Percentiles rank a stretch among this genome's conserved stretches.
Evolutionary conservation across 2,329 filamentous ascomycete species (phyloP).

Genomic region (Penicillium aurantiogriseum): DNA sequence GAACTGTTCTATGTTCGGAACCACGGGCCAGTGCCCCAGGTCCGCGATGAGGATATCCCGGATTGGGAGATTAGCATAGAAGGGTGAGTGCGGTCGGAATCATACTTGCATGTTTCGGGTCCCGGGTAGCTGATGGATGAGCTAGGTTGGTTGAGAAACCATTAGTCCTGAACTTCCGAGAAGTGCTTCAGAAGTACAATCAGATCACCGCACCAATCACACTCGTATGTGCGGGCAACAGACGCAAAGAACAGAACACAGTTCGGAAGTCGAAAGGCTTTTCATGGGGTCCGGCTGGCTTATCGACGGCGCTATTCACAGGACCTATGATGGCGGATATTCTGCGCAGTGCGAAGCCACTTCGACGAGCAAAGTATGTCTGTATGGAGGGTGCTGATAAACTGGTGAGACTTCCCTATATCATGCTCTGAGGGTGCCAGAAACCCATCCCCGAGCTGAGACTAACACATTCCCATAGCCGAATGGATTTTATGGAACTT

Average conservation of each 20-base stretch:
- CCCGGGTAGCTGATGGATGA: constrained; percentile 5
- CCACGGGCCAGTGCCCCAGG: constrained; percentile 77
- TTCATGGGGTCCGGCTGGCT: constrained; percentile 84
- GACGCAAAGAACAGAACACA: constrained; percentile 88
- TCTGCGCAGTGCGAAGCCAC: constrained; percentile 65
- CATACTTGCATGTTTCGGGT: not conserved
- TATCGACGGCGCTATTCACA: constrained; percentile 86
- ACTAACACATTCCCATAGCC: constrained; percentile 49
- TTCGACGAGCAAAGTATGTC: constrained; percentile 71
- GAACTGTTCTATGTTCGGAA: constrained; percentile 91
- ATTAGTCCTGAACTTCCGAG: constrained; percentile 66
- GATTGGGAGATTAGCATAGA: constrained; percentile 82
- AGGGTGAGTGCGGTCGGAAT: constrained; percentile 48
- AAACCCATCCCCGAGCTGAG: not conserved
- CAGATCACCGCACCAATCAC: constrained; percentile 85
- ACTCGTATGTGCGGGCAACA: constrained; percentile 86
- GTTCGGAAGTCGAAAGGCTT: constrained; percentile 91
- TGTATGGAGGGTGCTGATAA: constrained; percentile 91
- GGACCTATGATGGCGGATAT: constrained; percentile 74
- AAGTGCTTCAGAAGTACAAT: constrained; percentile 71
- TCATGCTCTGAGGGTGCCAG: not conserved
- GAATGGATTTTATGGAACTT: constrained; percentile 86
- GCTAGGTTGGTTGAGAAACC: constrained; percentile 71
- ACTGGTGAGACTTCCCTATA: constrained; percentile 48
- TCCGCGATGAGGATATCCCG: constrained; percentile 68